These are phyloP conservation scores for Euphorbia celastroides DNA, from an alignment of 441 rosid genomes.

Conservation along the genomic window DNA sequence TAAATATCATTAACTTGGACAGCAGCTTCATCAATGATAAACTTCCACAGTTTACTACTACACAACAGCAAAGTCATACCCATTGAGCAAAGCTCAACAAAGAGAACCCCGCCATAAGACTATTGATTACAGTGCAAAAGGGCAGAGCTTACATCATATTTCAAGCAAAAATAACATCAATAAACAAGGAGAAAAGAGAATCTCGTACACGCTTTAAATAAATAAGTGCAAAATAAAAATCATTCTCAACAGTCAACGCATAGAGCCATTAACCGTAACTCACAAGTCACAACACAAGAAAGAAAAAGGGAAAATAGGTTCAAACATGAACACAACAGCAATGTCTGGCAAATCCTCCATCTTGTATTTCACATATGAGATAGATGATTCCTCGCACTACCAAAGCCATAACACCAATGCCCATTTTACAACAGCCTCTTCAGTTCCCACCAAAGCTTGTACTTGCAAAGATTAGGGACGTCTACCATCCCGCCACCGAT, in stretches of 20 bases:
- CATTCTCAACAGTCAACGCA: slow-evolving; percentile 1
- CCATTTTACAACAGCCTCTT: slow-evolving; percentile 6
- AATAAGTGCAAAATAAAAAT: background rate
- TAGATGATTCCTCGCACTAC: background rate
- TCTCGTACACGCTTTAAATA: background rate
- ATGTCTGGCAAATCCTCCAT: background rate
- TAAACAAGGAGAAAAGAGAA: background rate
- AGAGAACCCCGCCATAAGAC: too few species aligned
- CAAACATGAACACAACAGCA: slow-evolving; percentile 5
- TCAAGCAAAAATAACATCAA: too few species aligned
- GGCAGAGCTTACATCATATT: too few species aligned
- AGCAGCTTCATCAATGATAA: too few species aligned
- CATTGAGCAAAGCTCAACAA: too few species aligned
- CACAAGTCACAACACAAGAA: background rate
- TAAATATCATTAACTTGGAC: too few species aligned
- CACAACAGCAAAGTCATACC: too few species aligned
- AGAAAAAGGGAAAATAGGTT: background rate
- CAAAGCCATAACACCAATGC: slow-evolving; percentile 4
- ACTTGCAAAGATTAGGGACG: background rate
- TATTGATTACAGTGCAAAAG: too few species aligned
- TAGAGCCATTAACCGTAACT: background rate
- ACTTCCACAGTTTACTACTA: too few species aligned
- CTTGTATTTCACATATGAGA: background rate
- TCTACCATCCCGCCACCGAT: background rate
- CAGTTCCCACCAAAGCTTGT: background rate